Evolutionary conservation across 2,329 filamentous ascomycete species (phyloP), one percentile per base, ranked within the genome.

Genomic region (Neoscytalidium dimidiatum): DNA sequence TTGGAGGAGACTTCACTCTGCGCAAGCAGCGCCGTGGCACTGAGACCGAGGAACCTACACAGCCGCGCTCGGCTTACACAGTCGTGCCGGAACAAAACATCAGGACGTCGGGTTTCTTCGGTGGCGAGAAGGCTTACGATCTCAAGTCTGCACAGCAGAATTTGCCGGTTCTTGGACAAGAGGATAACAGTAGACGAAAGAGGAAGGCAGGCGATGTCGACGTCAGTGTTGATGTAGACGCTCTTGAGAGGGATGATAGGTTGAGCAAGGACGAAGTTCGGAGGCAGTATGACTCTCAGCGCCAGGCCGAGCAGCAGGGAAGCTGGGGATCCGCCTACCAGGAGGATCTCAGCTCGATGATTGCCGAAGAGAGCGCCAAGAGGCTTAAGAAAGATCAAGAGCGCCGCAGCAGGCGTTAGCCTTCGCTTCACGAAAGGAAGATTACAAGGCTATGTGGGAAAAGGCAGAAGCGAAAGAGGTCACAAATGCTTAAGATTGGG

Each of bases 291-390:
- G 94, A 98, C 66, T 88, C 83, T 35, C 82, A 88, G 75, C 84
- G 85, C 72, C 84, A 87, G 72, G 84, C 85, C 81, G 83, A 90
- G 82, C 75, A 86, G 78, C 73, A 77, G 62, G 77, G 77, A 9
- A 85, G 89, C 68, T 90, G 91, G 74, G 85, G 88, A 71, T 92
- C 90, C 86, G 86, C 88, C 65, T 90, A 90, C 78, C 92, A 96
- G 75, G 94, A 98, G 71, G 94, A 97, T 74, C 79, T 99, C 64
- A 94, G 90, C 72, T 92, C 97, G 73, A 96, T 99, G 92, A 97
- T 99, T 81, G 92, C 92, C 13, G 90, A 92, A 72, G 95, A 98
- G 81, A 92, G 89, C 74, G 86, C 92, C 69, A 98, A 98, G 85
- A 86, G 93, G 75, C 86, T 94, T 75, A 96, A 94, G 85, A 87